Base-by-base conservation (phyloP, 257 asterid genomes). In the Scutellaria galericulata region DNA sequence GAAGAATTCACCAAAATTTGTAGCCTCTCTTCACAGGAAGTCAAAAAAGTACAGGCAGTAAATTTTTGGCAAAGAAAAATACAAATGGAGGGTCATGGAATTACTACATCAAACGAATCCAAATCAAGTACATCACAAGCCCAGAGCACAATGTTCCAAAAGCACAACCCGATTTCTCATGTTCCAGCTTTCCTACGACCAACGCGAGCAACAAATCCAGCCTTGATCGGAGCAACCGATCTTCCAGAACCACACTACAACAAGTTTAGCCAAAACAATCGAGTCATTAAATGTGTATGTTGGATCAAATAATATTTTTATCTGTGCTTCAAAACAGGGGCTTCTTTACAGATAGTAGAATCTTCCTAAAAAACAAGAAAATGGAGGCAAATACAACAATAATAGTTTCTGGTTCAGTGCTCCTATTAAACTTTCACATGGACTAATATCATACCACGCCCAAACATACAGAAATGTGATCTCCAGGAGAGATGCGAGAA, bases 171-270 rank as follows among this genome's bases (percentile, higher is more conserved):
- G 0, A 4, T 31, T 31, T 13, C 18, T 89, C 72, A 89, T 3
- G 98, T 86, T 80, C 97, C 97, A 54, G 95, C 96, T 74, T 90
- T 90, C 18, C 97, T 85, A 9, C 96, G 93, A 51, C 93, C 98
- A 80, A 93, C 96, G 64, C 91, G 96, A 18, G 96, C 96, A 76
- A 89, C 90, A 61, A 87, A 91, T 65, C 97, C 96, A 75, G 93
- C 94, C 81, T 87, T 91, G 78, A 91, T 92, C 7, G 81, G 98
- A 18, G 96, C 96, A 63, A 90, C 98, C 7, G 98, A 89, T 79
- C 98, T 86, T 41, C 92, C 96, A 56, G 94, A 92, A 53, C 96
- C 98, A 58, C 98, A 92, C 96, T 92, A 51, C 83, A 53, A 51
- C 83, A 53, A 11, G 52, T 31, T 9, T 58, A 27, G 39, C 7